Evolutionary conservation across 768 basidiomycete species (phyloP), one percentile per base, ranked within the genome.

Genomic region (Lactarius pseudohatsudake): DNA sequence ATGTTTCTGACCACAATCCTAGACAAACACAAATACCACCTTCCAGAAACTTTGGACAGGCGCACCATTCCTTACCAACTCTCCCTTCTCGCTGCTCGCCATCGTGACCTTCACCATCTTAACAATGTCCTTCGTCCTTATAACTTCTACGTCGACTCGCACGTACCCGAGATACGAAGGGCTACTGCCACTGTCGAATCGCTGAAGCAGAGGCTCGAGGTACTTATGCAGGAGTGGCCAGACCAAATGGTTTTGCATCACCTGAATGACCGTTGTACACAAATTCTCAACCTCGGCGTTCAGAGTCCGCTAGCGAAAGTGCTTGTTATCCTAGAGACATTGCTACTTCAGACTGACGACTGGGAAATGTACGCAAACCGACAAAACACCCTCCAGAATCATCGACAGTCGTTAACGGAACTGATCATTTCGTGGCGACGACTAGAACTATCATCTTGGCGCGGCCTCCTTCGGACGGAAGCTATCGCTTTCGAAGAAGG

Each of bases 201-300:
- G 4, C 80, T 96, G 22, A 79, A 79, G 56, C 64, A 64, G 4
- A 85, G 88, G 2, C 79, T 98, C 34, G 71, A 78, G 16, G 65
- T 41, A 2, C 80, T 97, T 22, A 81, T 89, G 30, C 77, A 80
- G 67, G 89, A 94, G 70, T 99, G 94, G 95, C 96, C 97, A 0
- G 96, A 98, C 69, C 97, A 99, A 75, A 94, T 96, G 90, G 92
- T 98, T 10, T 81, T 97, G n/a, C 91, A 90, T 34, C 88, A 96
- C 74, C 82, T 99, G 41, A 79, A 81, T 41, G 84, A 83, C 64
- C 88, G 89, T 38, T 94, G 90, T 72, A 82, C 89, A 47, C 75
- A 79, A 9, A 82, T 94, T 65, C 78, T 94, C 50, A 73, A 77
- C 0, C 78, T 94, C 26, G 79, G 83, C 58, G 77, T 91, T 22